Evolutionary conservation across 1,284 basidiomycete genomes (phyloP), one percentile per base, ranked within the genome.

Genomic region (Trametes hirsuta): DNA sequence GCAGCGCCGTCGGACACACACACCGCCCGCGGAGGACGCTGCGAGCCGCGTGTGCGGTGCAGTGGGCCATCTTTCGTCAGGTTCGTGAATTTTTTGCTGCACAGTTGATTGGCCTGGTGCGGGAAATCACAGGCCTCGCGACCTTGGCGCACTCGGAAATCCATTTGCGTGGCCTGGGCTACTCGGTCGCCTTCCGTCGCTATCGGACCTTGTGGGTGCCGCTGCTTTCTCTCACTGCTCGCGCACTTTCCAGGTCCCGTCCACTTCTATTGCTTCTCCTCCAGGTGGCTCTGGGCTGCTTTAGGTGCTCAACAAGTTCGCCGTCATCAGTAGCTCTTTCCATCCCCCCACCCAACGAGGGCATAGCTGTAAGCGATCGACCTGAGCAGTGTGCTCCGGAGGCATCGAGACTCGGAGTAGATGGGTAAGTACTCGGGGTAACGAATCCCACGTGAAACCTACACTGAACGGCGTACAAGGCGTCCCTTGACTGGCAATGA

Each of bases 91-190:
- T 24, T 15, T 40, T 30, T 42, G 30, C 30, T 45, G 36, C 21
- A 50, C 56, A 52, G 24, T 42, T 57, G 55, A 57, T 57, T 57
- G 25, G 2, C 49, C 41, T 30, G 4, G 4, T 30, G 30, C 30
- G 30, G 4, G 37, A 44, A 59, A 63, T 63, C 61, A 63, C 61
- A 59, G 42, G 61, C 61, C 21, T 39, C 41, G 22, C 46, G 35
- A n/a, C 35, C 18, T 51, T 6, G 21, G 25, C 34, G 14, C 25
- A 14, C 42, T 36, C 52, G 52, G 52, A 46, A 53, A 52, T 52
- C 40, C 40, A 44, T 44, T 53, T 46, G 41, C 52, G 41, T 39
- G 15, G 39, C 15, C 39, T 42, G 35, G 24, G 42, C 42, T 37
- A 8, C 35, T 25, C 34, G 34, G 25, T 25, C 18, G n/a, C 39